phyloP scores from a whole-genome alignment of 129 eudicot genomes.

The Mikania micrantha region DNA sequence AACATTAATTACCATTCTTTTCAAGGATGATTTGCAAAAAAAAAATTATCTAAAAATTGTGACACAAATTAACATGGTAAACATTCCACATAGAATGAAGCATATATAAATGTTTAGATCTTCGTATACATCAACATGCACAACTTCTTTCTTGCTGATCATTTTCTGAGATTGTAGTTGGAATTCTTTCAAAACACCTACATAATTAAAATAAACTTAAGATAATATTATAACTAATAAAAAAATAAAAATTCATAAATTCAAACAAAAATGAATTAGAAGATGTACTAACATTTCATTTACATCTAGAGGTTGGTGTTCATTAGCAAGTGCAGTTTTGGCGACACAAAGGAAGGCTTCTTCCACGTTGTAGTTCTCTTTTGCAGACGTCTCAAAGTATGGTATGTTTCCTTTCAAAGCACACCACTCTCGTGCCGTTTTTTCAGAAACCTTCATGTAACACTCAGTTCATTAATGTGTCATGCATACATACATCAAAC shows the following conservation, averaged over 20 bases:
- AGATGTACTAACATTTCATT: slow-evolving; percentile 25
- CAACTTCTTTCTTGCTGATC: slow-evolving; percentile 62
- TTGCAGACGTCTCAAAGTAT: slow-evolving; percentile 86
- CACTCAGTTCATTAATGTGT: background rate
- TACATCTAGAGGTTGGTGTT: slow-evolving; percentile 50
- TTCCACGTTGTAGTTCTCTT: slow-evolving; percentile 75
- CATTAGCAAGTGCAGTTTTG: slow-evolving; percentile 50
- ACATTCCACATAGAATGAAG: too few relatives aligned
- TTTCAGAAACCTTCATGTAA: slow-evolving; percentile 58
- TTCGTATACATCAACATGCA: slow-evolving; percentile 53
- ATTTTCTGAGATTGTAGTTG: slow-evolving; percentile 52
- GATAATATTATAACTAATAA: background rate
- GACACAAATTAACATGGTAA: too few relatives aligned
- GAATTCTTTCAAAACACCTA: slow-evolving; percentile 61
- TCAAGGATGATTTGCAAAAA: too few relatives aligned
- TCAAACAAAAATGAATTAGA: too few relatives aligned
- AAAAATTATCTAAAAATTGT: too few relatives aligned
- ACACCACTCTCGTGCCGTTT: slow-evolving; percentile 87
- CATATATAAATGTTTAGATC: too few relatives aligned
- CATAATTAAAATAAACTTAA: background rate
- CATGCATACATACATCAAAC: too few relatives aligned
- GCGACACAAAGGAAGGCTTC: slow-evolving; percentile 63
- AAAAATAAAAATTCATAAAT: background rate
- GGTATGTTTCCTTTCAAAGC: slow-evolving; percentile 66
- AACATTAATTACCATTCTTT: too few relatives aligned